phyloP scores from a whole-genome alignment of 2,329 filamentous ascomycete species.

The Trichoderma semiorbis region DNA sequence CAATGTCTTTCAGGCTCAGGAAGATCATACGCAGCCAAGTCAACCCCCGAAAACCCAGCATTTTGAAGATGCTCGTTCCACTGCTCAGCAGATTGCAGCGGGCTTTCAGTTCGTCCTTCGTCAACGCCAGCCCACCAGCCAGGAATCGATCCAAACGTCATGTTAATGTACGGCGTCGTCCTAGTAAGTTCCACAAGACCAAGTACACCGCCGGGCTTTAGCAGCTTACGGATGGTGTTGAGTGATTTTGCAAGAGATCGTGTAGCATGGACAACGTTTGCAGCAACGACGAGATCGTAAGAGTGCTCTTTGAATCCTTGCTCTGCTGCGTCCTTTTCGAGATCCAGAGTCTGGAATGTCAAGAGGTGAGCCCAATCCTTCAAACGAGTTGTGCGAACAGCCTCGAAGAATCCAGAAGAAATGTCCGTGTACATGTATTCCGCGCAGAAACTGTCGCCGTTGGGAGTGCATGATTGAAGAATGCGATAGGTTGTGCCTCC shows the following conservation, averaged over 20 bases:
- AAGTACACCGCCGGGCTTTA: constrained; percentile 33
- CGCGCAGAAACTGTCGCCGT: background rate
- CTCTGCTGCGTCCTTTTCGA: constrained; percentile 28
- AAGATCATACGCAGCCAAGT: constrained; percentile 4
- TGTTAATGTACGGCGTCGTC: background rate
- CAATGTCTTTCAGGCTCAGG: constrained; percentile 4
- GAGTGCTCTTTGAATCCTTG: constrained; percentile 27
- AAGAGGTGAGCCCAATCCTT: constrained; percentile 25
- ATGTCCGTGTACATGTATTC: constrained; percentile 40
- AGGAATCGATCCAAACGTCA: background rate
- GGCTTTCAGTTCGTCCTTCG: background rate
- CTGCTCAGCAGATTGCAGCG: background rate
- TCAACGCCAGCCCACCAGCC: constrained; percentile 13
- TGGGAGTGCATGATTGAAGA: constrained; percentile 20
- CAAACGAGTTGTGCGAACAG: constrained; percentile 27
- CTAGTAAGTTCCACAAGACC: constrained; percentile 28
- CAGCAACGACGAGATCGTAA: constrained; percentile 32
- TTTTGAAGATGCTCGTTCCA: background rate
- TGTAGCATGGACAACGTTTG: constrained; percentile 33
- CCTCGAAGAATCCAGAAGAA: constrained; percentile 36
- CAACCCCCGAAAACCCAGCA: background rate
- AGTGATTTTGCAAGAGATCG: constrained; percentile 27
- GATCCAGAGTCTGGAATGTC: constrained; percentile 34
- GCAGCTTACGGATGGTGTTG: constrained; percentile 23
- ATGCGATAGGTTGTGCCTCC: constrained; percentile 30